Base-by-base conservation (phyloP, 2,329 filamentous ascomycete species). In the Calycina herbarum region DNA sequence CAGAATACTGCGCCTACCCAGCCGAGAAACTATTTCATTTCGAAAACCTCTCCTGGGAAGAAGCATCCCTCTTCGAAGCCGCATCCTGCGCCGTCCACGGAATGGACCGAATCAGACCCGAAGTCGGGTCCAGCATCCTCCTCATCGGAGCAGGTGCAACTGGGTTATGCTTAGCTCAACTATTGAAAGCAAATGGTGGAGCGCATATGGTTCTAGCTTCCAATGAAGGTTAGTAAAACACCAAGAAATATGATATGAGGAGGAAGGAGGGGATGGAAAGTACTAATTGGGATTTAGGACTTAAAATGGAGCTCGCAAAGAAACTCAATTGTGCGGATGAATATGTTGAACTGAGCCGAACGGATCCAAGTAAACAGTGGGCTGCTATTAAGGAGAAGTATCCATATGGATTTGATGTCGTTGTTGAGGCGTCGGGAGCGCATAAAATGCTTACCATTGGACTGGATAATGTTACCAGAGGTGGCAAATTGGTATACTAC, bases 61-160 rank as follows among this genome's bases (percentile, higher is more conserved):
- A 68, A 58, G 65, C 65, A 5, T 66, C 65, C 27, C 35, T 67
- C 17, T 69, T 69, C 20, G 67, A 69, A 35, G 67, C 65, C 13
- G 67, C 67, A 31, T 67, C 65, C 1, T 69, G 67, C 33, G 67
- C 67, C 13, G 65, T 67, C 7, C 67, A 69, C 27, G 67, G 65
- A 13, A 67, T 69, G 65, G 67, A 69, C 35, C 58, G 65, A 64
- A 70, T 70, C 29, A 57, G 67, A 58, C 68, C 68, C 3, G 64
- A 68, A 63, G 68, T 67, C 42, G 68, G 68, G n/a, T 68, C 68
- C 17, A 67, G 59, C n/a, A 67, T 68, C 40, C 60, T 70, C 17
- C 62, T 69, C 27, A 67, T 69, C 35, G 65, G 67, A 13, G 65
- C 67, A 20, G 65, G 65, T 17, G 63, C 67, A 13, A 69, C 67